These are phyloP conservation scores for Agaricales sp. DNA, from an alignment of 1,284 basidiomycete species.

Conservation along the genomic window DNA sequence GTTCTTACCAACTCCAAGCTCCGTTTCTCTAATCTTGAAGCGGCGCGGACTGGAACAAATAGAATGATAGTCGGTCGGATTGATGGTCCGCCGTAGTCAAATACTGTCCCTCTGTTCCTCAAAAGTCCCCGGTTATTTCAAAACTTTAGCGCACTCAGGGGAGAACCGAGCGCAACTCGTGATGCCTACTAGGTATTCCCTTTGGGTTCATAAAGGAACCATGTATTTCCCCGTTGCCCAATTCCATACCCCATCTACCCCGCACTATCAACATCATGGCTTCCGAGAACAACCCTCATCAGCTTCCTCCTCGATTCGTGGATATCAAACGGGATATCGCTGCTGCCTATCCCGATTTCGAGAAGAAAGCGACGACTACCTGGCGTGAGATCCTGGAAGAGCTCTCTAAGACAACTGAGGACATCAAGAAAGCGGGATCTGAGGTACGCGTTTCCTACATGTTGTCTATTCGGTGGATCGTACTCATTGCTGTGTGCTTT, in stretches of 20 bases:
- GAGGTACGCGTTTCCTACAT: constrained; percentile 33
- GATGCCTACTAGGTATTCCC: neutral
- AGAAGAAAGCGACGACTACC: constrained; percentile 34
- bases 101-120: neutral
- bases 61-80: neutral
- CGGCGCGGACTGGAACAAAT: too few species aligned
- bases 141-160: neutral
- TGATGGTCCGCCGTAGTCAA: neutral
- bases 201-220: too few species aligned
- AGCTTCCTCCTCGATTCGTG: constrained; percentile 32
- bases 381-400: constrained; percentile 49
- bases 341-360: constrained; percentile 37
- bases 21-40: too few species aligned
- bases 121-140: neutral
- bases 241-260: neutral
- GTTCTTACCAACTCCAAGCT: too few species aligned
- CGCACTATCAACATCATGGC: neutral
- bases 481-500: neutral
- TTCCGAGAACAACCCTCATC: neutral
- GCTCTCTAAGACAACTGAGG: constrained; percentile 31
- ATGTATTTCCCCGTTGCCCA: neutral
- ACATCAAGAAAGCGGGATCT: constrained; percentile 35
- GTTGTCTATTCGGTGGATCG: neutral
- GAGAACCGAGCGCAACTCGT: neutral
- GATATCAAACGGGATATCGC: constrained; percentile 50